These are phyloP conservation scores for Lasiodiplodia citricola DNA, from an alignment of 2,329 filamentous ascomycete species.

Conservation along the genomic window DNA sequence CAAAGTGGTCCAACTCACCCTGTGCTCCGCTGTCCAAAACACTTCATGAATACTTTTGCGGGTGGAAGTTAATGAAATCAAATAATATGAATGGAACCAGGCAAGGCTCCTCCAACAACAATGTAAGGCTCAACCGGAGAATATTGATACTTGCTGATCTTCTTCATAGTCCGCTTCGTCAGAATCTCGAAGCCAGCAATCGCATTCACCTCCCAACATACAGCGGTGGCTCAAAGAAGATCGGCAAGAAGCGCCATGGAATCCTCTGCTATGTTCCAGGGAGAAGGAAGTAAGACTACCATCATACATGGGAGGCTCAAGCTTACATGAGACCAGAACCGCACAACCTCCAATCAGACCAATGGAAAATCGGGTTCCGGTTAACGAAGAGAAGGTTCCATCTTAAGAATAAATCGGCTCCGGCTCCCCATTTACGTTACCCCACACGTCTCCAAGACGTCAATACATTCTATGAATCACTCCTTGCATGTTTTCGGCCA, in stretches of 20 bases:
- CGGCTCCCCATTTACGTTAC: background rate
- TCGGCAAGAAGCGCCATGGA: background rate
- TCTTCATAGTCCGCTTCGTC: background rate
- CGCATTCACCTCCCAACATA: background rate
- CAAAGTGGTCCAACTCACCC: background rate
- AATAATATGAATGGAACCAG: background rate
- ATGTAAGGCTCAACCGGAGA: background rate
- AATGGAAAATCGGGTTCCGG: background rate
- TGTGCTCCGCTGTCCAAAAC: background rate
- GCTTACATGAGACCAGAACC: background rate
- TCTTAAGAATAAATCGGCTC: background rate
- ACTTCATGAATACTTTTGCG: background rate
- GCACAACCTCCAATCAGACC: background rate
- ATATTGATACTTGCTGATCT: background rate
- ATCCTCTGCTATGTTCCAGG: background rate
- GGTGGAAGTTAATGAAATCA: background rate
- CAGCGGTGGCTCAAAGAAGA: background rate
- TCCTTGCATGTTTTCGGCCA: background rate
- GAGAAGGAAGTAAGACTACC: background rate
- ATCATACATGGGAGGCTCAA: background rate
- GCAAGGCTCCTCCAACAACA: background rate
- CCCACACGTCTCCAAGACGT: background rate
- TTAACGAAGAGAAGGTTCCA: background rate
- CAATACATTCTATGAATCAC: background rate
- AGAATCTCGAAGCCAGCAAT: background rate